phyloP scores from a whole-genome alignment of 352 stramenopile genomes.

The Salisapilia sapeloensis region DNA sequence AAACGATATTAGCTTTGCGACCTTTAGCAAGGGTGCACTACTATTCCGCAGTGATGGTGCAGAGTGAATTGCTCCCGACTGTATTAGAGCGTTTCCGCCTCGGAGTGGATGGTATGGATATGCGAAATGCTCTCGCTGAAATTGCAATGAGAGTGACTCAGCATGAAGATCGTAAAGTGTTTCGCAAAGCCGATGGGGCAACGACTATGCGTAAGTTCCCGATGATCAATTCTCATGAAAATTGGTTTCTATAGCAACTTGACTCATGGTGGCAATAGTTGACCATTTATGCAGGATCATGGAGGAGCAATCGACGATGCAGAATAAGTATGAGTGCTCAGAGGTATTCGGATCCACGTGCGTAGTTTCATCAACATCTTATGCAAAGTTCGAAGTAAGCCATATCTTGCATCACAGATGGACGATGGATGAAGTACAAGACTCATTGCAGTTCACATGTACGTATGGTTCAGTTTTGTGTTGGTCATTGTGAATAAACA shows the following conservation, averaged over 20 bases:
- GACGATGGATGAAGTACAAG: constrained; percentile 23
- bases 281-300: constrained; percentile 31
- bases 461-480: constrained; percentile 1
- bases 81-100: constrained; percentile 32
- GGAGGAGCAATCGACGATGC: constrained; percentile 33
- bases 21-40: too few species aligned
- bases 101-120: constrained; percentile 5
- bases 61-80: too few species aligned
- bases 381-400: background rate
- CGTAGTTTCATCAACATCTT: background rate
- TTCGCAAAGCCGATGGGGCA: constrained; percentile 29
- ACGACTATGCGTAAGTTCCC: constrained; percentile 27
- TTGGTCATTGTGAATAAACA: background rate
- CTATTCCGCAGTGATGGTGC: too few species aligned
- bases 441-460: constrained; percentile 37
- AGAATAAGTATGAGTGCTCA: constrained; percentile 18
- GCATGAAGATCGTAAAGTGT: constrained; percentile 25
- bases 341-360: constrained; percentile 14
- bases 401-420: constrained; percentile 9
- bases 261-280: constrained; percentile 8
- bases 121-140: constrained; percentile 28
- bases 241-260: background rate
- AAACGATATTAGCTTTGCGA: too few species aligned
- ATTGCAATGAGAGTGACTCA: constrained; percentile 39
- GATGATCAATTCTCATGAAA: background rate